Base-by-base conservation (phyloP, 2,329 filamentous ascomycete species). In the Botryotinia narcissicola region DNA sequence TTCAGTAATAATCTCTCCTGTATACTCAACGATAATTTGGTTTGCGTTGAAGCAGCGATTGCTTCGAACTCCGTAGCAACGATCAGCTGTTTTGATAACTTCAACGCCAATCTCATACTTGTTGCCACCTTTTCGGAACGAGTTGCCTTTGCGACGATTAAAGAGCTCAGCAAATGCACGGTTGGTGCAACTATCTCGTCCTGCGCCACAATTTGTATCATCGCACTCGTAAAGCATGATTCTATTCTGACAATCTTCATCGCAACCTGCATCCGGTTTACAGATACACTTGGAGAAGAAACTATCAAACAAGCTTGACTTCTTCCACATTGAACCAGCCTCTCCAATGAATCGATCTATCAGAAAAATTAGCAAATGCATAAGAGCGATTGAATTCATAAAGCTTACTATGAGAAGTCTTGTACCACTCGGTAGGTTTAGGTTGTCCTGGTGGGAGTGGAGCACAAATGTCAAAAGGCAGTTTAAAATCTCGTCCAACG, bases 171-270 rank as follows among this genome's bases (percentile, higher is more conserved):
- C 90, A 82, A 99, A 99, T 35, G 92, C 92, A 42, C 96, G 93
- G 81, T 99, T 99, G 40, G 89, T 90, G 82, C 96, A 99, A 67
- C 86, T 80, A 32, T 89, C 87, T n/a, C 88, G 86, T 59, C 92
- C 92, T 25, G 95, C 85, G 74, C 91, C 92, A 85, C 96, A 99
- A 81, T 98, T 99, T 73, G 88, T 91, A 64, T 92, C 88, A 81
- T 98, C 94, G 81, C 96, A 99, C 84, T 99, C 96, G 82, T 98
- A 98, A 73, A 97, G 90, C 94, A 98, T 98, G 82, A 94, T 94
- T 75, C 94, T 88, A 82, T 99, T 99, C 80, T 97, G 93, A 83
- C 96, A 99, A 78, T 92, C 88, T 76, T 98, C 94, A 76, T 90
- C 93, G 79, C 96, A 98, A 51, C 94, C 94, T 71, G 91, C 90